Base-by-base conservation (phyloP, 108 stramenopile species). In the Epithemia pelagica region DNA sequence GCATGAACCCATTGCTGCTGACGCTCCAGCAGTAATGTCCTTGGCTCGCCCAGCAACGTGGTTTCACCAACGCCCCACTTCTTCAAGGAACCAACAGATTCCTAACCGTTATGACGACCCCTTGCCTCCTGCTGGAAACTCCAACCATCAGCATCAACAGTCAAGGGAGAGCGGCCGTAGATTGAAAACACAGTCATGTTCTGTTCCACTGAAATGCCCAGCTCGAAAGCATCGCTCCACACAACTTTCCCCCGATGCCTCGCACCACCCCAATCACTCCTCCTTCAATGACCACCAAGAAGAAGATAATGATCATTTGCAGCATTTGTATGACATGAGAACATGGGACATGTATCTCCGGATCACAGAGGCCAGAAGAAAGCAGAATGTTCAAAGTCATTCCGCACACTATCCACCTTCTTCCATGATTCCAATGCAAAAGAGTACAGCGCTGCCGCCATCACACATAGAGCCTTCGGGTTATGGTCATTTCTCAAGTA, bases 261-360 rank as follows among this genome's bases (percentile, higher is more conserved):
- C 37, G 5, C 37, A 46, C 10, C 37, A 10, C 37, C 37, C 5
- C 10, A 5, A 46, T 15, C 37, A 46, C 37, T 46, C 59, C 21
- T 8, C 59, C 21, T 28, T 60, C 25, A 30, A 21, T 25, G 63
- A 64, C 18, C 28, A 61, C n/a, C 8, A 58, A 2, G 33, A 60
- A 8, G 62, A 69, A 5, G 68, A 75, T 26, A 28, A 62, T 7
- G 55, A 57, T 8, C 76, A 74, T 29, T 54, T 81, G 30, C 58
- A 54, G 28, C 59, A 37, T 27, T 55, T 81, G 58, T 76, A 76
- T 66, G 75, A 81, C 46, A 32, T 68, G 20, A 67, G 80, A 0
- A 81, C 80, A 28, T 81, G 75, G 80, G 75, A 76, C 23, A 76
- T 81, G 75, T 76, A 81, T 54, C 56, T 53, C 18, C 68, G 75